Percentiles rank a stretch among this genome's conserved stretches.
These are phyloP conservation scores for Penicillium sp. DNA, from an alignment of 2,329 filamentous ascomycete species.

Conservation along the genomic window DNA sequence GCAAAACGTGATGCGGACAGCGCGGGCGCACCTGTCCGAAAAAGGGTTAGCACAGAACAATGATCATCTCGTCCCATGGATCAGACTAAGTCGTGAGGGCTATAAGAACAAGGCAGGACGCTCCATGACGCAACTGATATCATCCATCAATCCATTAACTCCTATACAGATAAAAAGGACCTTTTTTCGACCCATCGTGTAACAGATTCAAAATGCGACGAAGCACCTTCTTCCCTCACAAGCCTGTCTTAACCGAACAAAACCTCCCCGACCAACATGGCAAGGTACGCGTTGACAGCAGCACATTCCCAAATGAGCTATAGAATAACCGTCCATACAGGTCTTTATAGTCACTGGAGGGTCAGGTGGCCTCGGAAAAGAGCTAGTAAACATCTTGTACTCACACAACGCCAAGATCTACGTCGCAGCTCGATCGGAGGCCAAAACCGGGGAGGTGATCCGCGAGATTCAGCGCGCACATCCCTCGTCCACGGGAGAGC, in stretches of 20 bases:
- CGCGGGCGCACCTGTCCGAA: too few relatives aligned
- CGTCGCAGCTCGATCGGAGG: background rate
- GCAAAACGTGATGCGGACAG: too few relatives aligned
- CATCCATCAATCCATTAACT: too few relatives aligned
- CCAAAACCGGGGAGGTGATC: background rate
- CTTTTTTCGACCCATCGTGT: too few relatives aligned
- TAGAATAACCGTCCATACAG: background rate
- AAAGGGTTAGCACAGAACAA: too few relatives aligned
- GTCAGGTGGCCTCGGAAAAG: conserved; percentile 1
- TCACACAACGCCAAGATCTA: conserved; percentile 6
- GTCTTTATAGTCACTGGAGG: conserved; percentile 8
- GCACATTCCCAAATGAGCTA: too few relatives aligned
- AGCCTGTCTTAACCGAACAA: conserved; percentile 2
- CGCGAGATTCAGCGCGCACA: background rate
- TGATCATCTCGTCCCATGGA: too few relatives aligned
- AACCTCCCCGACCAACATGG: conserved; percentile 6
- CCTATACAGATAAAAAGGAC: too few relatives aligned
- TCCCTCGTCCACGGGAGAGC: background rate
- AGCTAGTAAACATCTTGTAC: conserved; percentile 4
- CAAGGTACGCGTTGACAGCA: conserved; percentile 4
- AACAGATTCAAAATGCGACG: too few relatives aligned
- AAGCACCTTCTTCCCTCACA: background rate
- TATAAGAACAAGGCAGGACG: too few relatives aligned
- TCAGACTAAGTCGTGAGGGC: too few relatives aligned
- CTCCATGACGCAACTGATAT: too few relatives aligned